These are phyloP conservation scores for Parafenestella ontariensis DNA, from an alignment of 2,329 filamentous ascomycete genomes.

Conservation along the genomic window DNA sequence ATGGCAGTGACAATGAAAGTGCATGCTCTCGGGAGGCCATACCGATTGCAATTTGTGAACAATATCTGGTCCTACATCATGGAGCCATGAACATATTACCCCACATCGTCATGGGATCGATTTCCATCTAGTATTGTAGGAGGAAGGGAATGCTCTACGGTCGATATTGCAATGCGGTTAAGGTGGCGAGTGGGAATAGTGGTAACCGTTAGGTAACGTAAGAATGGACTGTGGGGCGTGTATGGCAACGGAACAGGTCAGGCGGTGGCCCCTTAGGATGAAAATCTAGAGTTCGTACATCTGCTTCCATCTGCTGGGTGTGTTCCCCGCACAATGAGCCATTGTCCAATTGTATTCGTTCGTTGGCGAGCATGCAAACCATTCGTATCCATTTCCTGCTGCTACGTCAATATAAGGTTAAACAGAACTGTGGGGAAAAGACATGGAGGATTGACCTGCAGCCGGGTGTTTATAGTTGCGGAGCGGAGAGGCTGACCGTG, in stretches of 20 bases:
- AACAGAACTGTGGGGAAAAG: slow-evolving; percentile 3
- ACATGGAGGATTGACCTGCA: slow-evolving; percentile 6
- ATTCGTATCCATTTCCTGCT: slow-evolving; percentile 1
- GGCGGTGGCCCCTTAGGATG: not conserved
- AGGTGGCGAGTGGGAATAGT: not conserved
- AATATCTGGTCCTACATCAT: not conserved
- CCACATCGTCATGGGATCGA: not conserved
- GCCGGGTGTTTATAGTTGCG: slow-evolving; percentile 4
- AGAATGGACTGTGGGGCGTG: not conserved
- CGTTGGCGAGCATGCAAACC: not conserved
- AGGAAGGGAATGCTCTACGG: too few relatives aligned
- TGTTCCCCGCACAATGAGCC: slow-evolving; percentile 1
- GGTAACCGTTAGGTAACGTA: not conserved
- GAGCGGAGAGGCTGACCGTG: not conserved
- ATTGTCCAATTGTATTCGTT: not conserved
- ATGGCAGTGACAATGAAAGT: not conserved
- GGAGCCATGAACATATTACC: not conserved
- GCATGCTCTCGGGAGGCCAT: not conserved
- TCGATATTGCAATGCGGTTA: not conserved
- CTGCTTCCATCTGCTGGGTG: not conserved
- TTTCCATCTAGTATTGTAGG: not conserved
- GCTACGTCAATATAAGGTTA: slow-evolving; percentile 12
- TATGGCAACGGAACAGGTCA: not conserved
- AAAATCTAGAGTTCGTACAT: not conserved
- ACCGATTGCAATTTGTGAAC: not conserved